Evolutionary conservation across 2,329 filamentous ascomycete genomes (phyloP).

Genomic region (Diaporthe sp.): DNA sequence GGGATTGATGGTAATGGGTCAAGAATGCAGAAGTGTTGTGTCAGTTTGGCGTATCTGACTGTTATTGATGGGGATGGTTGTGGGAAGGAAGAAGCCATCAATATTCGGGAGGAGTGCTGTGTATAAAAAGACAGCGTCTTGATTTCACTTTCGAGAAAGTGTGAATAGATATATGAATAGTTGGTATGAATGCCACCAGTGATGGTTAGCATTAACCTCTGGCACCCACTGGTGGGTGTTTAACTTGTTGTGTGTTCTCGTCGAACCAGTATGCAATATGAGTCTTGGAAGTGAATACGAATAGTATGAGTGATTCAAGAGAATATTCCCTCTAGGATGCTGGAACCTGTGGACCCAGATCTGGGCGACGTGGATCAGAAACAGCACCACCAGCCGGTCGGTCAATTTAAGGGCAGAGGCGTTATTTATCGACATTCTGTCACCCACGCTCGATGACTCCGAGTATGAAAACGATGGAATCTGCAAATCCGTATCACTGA

Average conservation of each 20-base stretch:
- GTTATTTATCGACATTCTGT: background rate
- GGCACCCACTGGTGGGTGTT: background rate
- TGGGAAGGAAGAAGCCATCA: background rate
- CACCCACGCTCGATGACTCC: background rate
- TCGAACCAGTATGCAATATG: background rate
- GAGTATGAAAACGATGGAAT: background rate
- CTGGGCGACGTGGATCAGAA: background rate
- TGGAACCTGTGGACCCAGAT: background rate
- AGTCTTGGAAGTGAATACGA: background rate
- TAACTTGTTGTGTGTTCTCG: background rate
- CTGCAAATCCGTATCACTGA: background rate
- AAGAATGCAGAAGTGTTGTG: background rate
- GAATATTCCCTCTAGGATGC: background rate
- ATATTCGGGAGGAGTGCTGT: background rate
- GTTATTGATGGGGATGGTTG: background rate
- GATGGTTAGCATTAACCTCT: background rate
- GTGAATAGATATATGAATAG: background rate
- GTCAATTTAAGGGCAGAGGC: background rate
- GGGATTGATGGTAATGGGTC: background rate
- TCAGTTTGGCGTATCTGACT: background rate
- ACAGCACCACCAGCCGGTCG: background rate
- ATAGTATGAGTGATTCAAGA: background rate
- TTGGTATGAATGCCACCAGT: background rate
- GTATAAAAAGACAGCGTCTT: background rate
- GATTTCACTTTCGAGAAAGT: background rate